Base-by-base conservation (phyloP, 202 grass and related monocot genomes). In the Carex sylvatica region DNA sequence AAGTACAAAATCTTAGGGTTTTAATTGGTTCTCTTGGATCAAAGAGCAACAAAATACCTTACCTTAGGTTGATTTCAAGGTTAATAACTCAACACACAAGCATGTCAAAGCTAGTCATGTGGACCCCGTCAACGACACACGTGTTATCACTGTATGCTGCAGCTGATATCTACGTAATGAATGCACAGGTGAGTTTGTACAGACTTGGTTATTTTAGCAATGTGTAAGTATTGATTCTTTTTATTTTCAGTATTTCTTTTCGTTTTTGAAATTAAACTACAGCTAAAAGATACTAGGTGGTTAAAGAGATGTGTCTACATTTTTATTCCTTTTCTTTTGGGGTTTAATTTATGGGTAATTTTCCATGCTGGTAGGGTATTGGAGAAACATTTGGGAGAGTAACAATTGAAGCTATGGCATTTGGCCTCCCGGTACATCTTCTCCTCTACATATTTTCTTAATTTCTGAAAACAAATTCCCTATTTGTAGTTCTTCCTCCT, bases 371-470 rank as follows among this genome's bases (percentile, higher is more conserved):
- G 23, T 55, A 89, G 84, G 88, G 88, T 47, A 60, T 89, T 65
- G 88, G 85, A 71, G 88, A 87, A 84, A 87, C 82, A 82, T 87
- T 87, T 87, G 88, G 82, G 49, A 82, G 82, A 58, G 85, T 87
- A 53, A 87, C 85, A 76, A 84, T 90, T 82, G 88, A 90, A 90
- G 88, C 88, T 85, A 90, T 90, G 88, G 88, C 88, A 81, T 90
- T 90, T 77, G 81, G 88, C 82, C 76, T 90, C 52, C 88, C 81
- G 61, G 88, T 90, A 87, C 14, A 58, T 77, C 26, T 77, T 33
- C 9, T 58, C 35, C 26, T 58, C 44, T 68, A 69, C 24, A 67
- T 31, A 4, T 52, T 68, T 54, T 82, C 14, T 51, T 82, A 82
- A 52, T 68, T 69, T 10, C 23, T 68, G 46, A 44, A 80, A 75